Base-by-base conservation (phyloP, 2,329 filamentous ascomycete genomes). In the Venturia asperata region DNA sequence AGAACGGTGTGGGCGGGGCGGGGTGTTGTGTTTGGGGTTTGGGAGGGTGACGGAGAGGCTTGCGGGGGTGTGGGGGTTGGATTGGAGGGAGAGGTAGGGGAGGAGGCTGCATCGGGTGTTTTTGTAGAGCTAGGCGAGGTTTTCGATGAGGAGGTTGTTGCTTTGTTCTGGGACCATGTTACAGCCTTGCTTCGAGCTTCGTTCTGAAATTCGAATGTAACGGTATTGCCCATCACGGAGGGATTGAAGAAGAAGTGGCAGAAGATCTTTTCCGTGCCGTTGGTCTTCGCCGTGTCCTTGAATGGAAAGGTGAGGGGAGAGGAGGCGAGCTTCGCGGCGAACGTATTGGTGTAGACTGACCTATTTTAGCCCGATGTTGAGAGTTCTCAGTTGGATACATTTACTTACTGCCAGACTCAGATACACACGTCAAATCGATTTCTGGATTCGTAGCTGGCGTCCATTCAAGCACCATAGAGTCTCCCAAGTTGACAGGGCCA, bases 281-380 rank as follows among this genome's bases (percentile, higher is more conserved):
- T 52, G 4, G n/a, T 24, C 10, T 52, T 52, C 21, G 13, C 21
- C 13, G 6, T 24, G n/a, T 52, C 47, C 15, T 30, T 52, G 47
- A 52, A 52, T 11, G 47, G n/a, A 19, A 52, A 52, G 11, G 47
- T 52, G 21, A 52, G n/a, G 3, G 47, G 47, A 11, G 47, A 27
- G 47, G 47, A 52, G 24, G 47, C 47, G 47, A 52, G 47, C 47
- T 52, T 52, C 47, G 47, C 47, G 24, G 47, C 47, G n/a, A 52
- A 17, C 4, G 47, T 52, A 52, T 24, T 30, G 21, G 47, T 27
- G 27, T 52, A 52, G 21, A 27, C 47, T 52, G 3, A 27, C 24
- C 47, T 9, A 52, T 24, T 17, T 52, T 52, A 52, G 47, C 10
- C 19, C 15, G 6, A 27, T 27, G 2, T 11, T 13, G 21, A 7